Evolutionary conservation across 1,284 basidiomycete species (phyloP), one percentile per base, ranked within the genome.

Genomic region (Marasmius oreades): DNA sequence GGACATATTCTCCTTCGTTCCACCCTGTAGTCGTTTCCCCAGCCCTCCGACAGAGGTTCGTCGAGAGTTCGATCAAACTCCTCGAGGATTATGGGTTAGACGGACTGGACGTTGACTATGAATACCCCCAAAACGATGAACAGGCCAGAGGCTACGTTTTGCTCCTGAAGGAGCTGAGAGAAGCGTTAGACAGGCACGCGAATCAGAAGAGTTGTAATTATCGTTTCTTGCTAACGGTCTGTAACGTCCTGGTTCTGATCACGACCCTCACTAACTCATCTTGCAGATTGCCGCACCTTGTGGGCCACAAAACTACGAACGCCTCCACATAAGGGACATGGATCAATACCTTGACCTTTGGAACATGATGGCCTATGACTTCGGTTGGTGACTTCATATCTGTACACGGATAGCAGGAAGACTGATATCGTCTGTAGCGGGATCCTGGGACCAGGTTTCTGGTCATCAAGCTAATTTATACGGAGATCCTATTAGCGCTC

Each of bases 311-410:
- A 86, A 97, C 65, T 93, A 93, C 72, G 76, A 86, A 68, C 86
- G 87, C 61, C 77, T 98, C 5, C 78, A 86, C 56, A 78, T 94
- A 37, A 73, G 69, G 22, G 92, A 91, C 59, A 98, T 99, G 95
- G 90, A 96, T 68, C 78, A 78, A 59, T 83, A 77, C 59, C 85
- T 99, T 24, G 92, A 95, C 65, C 95, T 97, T 69, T 98, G 95
- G 95, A 98, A 98, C 70, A 75, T 99, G 70, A 99, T 99, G 97
- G 86, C 92, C 1, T 91, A 92, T 61, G 88, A 92, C 66, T 92
- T 88, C 64, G 81, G 88, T 88, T 59, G 61, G 85, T 47, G 33
- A 57, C 28, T 51, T 20, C 3, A 39, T 54, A n/a, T 33, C 46
- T 52, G 23, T 43, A 34, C 34, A 47, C 56, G 22, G 26, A 57